Percentiles rank a stretch among this genome's conserved stretches.
Evolutionary conservation across 1,139 yeast species (phyloP).

Genomic region (Geotrichum candidum): DNA sequence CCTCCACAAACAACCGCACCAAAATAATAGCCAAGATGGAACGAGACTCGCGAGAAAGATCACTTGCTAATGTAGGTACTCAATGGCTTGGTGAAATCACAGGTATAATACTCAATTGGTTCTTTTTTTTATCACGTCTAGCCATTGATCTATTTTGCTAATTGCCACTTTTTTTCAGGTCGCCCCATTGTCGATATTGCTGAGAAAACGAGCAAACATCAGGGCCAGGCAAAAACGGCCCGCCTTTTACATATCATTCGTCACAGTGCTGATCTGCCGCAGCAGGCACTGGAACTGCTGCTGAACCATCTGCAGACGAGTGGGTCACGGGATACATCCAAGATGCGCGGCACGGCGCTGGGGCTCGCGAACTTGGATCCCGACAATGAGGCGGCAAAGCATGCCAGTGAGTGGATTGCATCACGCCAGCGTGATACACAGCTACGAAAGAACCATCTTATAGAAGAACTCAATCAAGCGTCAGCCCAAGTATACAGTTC

Average conservation of each 20-base stretch:
- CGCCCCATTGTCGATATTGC: conserved; percentile 6
- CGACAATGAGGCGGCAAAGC: not conserved
- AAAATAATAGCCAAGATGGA: not conserved
- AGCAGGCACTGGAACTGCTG: not conserved
- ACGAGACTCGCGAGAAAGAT: not conserved
- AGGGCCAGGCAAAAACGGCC: conserved; percentile 13
- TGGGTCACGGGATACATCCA: not conserved
- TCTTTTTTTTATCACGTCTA: not conserved
- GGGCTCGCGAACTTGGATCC: not conserved
- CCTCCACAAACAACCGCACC: not conserved
- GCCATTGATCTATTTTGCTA: not conserved
- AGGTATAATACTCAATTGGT: not conserved
- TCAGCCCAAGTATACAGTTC: conserved; percentile 5
- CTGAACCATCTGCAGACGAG: not conserved
- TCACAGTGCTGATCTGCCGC: conserved; percentile 1
- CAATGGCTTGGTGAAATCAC: conserved; percentile 1
- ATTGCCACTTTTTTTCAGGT: conserved; percentile 4
- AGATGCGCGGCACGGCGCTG: not conserved
- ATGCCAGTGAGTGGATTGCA: not conserved
- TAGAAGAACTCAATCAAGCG: not conserved
- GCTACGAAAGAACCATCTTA: conserved; percentile 1
- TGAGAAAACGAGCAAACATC: conserved; percentile 1
- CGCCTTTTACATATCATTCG: conserved; percentile 12
- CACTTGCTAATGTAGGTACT: not conserved
- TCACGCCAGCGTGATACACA: not conserved